Base-by-base conservation (phyloP, 352 stramenopile species). In the Phytophthora agathidicida region DNA sequence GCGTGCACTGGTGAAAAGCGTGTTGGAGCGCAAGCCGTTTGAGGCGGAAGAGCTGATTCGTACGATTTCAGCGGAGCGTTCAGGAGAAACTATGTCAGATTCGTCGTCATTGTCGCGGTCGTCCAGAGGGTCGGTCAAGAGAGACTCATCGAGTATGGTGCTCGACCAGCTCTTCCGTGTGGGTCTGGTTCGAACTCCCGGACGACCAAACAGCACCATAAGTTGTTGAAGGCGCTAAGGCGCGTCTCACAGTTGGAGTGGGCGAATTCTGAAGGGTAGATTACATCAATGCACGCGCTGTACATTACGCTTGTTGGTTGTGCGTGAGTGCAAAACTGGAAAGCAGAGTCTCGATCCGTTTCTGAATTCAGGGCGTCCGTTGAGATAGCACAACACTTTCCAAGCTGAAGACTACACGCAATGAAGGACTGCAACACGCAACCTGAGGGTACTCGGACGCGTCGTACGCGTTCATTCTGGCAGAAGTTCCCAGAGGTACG, bases 401-500 rank as follows among this genome's bases (percentile, higher is more conserved):
- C 26, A 27, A 36, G 35, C 23, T 32, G 17, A 20, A 52, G 24
- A 7, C 27, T 33, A 11, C 35, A n/a, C 3, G 16, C 16, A 19
- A 69, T 65, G 54, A 42, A 51, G 20, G 24, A 61, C 8, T 11
- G 20, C n/a, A 37, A 44, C 7, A 24, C 5, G 33, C 57, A 35
- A 53, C 33, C 4, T 7, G 48, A 66, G 27, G 26, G 23, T 26
- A 31, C 16, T 6, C 19, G 55, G 36, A 36, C 24, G 5, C 23
- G 50, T 8, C 50, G 51, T 26, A 42, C 43, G 27, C 68, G 71
- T 27, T 74, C 75, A 38, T 91, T 91, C 57, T 91, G 78, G 78
- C 76, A 91, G 47, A 71, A 70, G 27, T 91, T 83, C 42, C 81
- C 81, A 17, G 81, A 91, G 75, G 81, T 86, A 28, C 13, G 53